Evolutionary conservation across 805 yeast genomes (phyloP).

Genomic region (Candida rishiriensis): DNA sequence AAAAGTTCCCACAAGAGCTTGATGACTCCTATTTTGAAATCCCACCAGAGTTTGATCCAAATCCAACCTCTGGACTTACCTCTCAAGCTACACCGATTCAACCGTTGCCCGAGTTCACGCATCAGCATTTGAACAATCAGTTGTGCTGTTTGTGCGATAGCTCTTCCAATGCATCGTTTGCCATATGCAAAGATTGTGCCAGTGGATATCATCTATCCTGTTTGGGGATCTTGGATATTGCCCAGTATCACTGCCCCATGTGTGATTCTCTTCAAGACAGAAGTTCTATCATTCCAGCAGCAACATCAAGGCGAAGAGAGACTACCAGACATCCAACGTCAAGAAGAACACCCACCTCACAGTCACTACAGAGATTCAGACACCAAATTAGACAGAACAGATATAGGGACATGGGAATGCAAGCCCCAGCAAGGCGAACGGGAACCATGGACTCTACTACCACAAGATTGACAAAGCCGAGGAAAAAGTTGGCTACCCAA

Average conservation of each 20-base stretch:
- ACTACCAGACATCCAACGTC: constrained; percentile 5
- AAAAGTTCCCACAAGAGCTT: constrained; percentile 19
- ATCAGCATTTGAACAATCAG: constrained; percentile 22
- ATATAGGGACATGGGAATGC: constrained; percentile 16
- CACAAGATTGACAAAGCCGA: not conserved
- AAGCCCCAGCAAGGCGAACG: constrained; percentile 10
- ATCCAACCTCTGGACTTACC: not conserved
- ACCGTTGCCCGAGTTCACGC: constrained; percentile 11
- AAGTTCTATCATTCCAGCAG: constrained; percentile 15
- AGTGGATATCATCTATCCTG: constrained; percentile 30
- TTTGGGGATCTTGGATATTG: constrained; percentile 22
- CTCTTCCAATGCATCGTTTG: constrained; percentile 17
- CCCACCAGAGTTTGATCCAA: constrained; percentile 7
- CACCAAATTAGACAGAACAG: constrained; percentile 21
- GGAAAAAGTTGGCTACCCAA: not conserved
- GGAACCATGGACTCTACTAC: not conserved
- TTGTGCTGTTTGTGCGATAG: constrained; percentile 31
- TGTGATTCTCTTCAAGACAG: constrained; percentile 30
- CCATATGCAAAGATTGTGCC: constrained; percentile 30
- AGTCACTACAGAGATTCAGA: constrained; percentile 19
- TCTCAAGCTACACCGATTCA: constrained; percentile 1
- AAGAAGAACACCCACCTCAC: constrained; percentile 5
- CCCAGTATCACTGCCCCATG: constrained; percentile 31
- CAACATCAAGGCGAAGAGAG: constrained; percentile 2
- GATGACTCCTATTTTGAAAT: constrained; percentile 16